phyloP scores from a whole-genome alignment of 1,284 basidiomycete genomes.

The Cutaneotrichosporon sp. region DNA sequence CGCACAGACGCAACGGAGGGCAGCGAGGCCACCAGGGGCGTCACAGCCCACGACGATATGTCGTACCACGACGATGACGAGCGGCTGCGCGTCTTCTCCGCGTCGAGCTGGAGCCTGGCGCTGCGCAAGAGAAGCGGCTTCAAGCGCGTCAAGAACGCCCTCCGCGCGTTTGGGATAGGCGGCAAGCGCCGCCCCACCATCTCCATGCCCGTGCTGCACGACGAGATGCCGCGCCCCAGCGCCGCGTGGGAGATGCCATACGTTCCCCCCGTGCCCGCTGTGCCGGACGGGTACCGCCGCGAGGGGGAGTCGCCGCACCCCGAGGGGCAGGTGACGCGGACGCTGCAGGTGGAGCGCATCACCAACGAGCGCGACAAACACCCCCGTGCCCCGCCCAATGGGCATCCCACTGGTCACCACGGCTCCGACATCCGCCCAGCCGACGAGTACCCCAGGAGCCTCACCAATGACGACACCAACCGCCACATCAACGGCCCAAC shows the following conservation, averaged over 20 bases:
- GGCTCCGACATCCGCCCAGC: neutral
- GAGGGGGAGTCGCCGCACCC: neutral
- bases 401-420: neutral
- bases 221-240: neutral
- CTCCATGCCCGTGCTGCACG: neutral
- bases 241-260: neutral
- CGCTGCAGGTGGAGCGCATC: neutral
- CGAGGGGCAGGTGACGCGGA: neutral
- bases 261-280: neutral
- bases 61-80: neutral
- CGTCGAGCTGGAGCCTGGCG: neutral
- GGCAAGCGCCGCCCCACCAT: neutral
- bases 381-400: neutral
- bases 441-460: neutral
- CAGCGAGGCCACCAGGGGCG: neutral
- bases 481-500: neutral
- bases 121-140: neutral
- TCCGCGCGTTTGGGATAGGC: neutral
- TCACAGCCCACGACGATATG: neutral
- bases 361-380: neutral
- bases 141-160: neutral
- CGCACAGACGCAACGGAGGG: neutral
- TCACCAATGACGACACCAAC: neutral
- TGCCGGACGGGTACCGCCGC: neutral
- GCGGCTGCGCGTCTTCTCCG: neutral